Evolutionary conservation across 202 grass and related monocot genomes (phyloP), one percentile per base, ranked within the genome.

Genomic region (Dendrocalamus latiflorus): DNA sequence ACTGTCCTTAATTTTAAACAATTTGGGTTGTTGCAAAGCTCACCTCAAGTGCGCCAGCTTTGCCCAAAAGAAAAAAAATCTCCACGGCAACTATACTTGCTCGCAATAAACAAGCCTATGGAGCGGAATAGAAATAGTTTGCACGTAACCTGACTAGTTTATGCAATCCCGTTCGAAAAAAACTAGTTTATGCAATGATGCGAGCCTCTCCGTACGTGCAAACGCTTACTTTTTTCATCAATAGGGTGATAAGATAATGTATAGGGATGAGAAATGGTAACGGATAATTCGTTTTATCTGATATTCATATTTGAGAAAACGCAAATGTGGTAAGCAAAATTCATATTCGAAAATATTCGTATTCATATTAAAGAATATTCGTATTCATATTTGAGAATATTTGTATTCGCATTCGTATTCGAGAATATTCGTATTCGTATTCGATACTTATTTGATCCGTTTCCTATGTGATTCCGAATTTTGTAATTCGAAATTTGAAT

Each of bases 11-110:
- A 72, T 21, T 30, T n/a, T 9, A 76, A 75, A 55, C 61, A 50
- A 64, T 10, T 44, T 33, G 12, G 50, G 84, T 86, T 39, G 88
- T 86, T 86, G 88, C 83, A 61, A 69, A 79, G 88, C 74, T 75
- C 61, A 56, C 79, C 79, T 83, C 88, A 74, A 86, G 84, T 69
- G 88, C 83, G 88, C 79, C 88, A 90, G 88, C 84, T 74, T 74
- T 53, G 43, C 14, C 28, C 28, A 58, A 0, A 34, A 3, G n/a
- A n/a, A n/a, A n/a, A 7, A 33, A 33, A 12, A 8, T 9, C 8
- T 11, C 15, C 26, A 25, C 44, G 8, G 45, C 20, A 12, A 20
- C 65, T 59, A n/a, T 56, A 30, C 87, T 61, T 45, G 58, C 77
- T 10, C 14, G 14, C 65, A 16, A 66, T 81, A 77, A 72, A 81